These are phyloP conservation scores for Citrus sinensis DNA, from an alignment of 345 rosid genomes.

Conservation along the genomic window DNA sequence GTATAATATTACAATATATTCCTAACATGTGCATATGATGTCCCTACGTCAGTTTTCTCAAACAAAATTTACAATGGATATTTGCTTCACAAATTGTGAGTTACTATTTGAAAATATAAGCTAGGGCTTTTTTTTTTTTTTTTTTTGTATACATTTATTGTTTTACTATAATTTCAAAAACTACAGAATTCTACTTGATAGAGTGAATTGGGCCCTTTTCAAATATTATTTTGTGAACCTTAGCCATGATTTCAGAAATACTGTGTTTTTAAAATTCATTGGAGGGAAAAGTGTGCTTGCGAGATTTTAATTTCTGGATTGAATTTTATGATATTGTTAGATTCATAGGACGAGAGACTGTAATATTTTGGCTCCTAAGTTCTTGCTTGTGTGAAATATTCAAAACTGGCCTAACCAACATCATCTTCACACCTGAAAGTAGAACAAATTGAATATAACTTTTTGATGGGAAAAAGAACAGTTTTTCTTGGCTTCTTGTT, in stretches of 20 bases:
- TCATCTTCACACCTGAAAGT: background rate
- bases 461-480: background rate
- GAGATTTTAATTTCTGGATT: background rate
- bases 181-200: background rate
- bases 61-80: background rate
- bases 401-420: background rate
- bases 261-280: too few species aligned
- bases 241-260: background rate
- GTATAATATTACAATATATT: background rate
- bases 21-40: background rate
- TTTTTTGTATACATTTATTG: too few species aligned
- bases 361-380: background rate
- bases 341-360: background rate
- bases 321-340: background rate
- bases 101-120: background rate
- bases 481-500: background rate
- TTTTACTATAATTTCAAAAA: background rate
- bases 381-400: background rate
- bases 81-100: background rate
- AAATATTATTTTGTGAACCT: background rate
- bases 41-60: background rate
- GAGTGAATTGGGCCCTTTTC: background rate
- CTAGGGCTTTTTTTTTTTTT: too few species aligned
- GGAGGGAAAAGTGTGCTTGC: too few species aligned
- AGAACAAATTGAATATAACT: background rate